phyloP scores from a whole-genome alignment of 495 filamentous ascomycete genomes.

The Penicillium alfredii region DNA sequence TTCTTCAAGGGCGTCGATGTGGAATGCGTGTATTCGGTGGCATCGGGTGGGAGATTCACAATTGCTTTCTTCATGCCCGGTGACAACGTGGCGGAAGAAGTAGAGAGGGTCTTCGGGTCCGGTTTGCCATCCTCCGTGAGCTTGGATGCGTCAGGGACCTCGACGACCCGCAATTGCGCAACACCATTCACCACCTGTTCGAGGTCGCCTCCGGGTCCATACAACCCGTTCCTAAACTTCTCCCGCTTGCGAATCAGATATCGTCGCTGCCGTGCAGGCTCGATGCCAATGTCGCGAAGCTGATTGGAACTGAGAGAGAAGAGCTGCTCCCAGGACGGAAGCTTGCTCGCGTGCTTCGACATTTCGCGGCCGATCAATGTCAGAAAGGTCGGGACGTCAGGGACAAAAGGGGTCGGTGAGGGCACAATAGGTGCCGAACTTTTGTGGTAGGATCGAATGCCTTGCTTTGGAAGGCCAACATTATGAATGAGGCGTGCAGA shows the following conservation, averaged over 20 bases:
- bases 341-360: slow-evolving; percentile 68
- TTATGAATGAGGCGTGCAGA: slow-evolving; percentile 24
- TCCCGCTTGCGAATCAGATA: slow-evolving; percentile 87
- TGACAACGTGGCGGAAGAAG: slow-evolving; percentile 40
- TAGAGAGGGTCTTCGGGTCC: too few relatives aligned
- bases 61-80: slow-evolving; percentile 54
- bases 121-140: slow-evolving; percentile 3
- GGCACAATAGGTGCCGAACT: slow-evolving; percentile 47
- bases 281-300: slow-evolving; percentile 75
- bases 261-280: slow-evolving; percentile 69
- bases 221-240: slow-evolving; percentile 66
- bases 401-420: slow-evolving; percentile 72
- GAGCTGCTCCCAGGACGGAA: slow-evolving; percentile 81
- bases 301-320: slow-evolving; percentile 73
- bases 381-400: slow-evolving; percentile 86
- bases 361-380: slow-evolving; percentile 84
- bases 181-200: slow-evolving; percentile 64
- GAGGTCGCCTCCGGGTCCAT: slow-evolving; percentile 74
- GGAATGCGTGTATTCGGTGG: slow-evolving; percentile 35
- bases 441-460: slow-evolving; percentile 31
- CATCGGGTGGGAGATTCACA: slow-evolving; percentile 65
- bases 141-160: slow-evolving; percentile 41
- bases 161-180: slow-evolving; percentile 62
- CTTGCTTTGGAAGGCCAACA: slow-evolving; percentile 24
- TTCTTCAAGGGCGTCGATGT: slow-evolving; percentile 36